phyloP scores from a whole-genome alignment of 305 asterid species.

The Fraxinus angustifolia region DNA sequence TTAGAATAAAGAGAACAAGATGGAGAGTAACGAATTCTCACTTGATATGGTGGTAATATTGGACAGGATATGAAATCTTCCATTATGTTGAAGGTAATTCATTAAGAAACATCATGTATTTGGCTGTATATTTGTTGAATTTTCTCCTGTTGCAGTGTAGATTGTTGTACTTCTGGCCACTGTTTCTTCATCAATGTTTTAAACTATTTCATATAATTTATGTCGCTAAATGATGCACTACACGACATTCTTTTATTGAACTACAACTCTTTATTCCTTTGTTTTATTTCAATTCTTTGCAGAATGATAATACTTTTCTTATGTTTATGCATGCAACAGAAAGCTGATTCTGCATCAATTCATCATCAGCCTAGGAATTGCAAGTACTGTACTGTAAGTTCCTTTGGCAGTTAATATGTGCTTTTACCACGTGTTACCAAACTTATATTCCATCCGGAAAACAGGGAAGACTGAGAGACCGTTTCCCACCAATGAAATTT shows the following conservation, averaged over 20 bases:
- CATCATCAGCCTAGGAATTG: conserved; percentile 37
- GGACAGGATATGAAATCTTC: not conserved
- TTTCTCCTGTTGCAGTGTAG: not conserved
- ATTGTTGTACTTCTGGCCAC: not conserved
- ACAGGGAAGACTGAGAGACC: conserved; percentile 56
- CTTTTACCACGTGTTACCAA: conserved; percentile 26
- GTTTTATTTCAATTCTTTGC: conserved; percentile 18
- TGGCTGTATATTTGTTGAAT: not conserved
- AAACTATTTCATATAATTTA: not conserved
- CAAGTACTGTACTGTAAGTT: conserved; percentile 85
- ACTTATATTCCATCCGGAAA: conserved; percentile 33
- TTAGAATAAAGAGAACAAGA: not conserved
- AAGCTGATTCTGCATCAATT: conserved; percentile 35
- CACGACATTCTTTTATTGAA: not conserved
- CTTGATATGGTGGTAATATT: not conserved
- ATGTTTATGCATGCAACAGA: conserved; percentile 49
- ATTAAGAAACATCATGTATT: not conserved
- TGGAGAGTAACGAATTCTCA: conserved; percentile 1
- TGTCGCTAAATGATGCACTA: not conserved
- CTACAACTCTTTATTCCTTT: conserved; percentile 1
- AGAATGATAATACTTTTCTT: conserved; percentile 23
- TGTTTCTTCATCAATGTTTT: not conserved
- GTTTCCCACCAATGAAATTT: conserved; percentile 73
- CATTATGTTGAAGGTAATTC: not conserved
- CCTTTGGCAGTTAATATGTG: conserved; percentile 20